phyloP scores from a whole-genome alignment of 2,329 filamentous ascomycete species.

The Drechmeria coniospora region DNA sequence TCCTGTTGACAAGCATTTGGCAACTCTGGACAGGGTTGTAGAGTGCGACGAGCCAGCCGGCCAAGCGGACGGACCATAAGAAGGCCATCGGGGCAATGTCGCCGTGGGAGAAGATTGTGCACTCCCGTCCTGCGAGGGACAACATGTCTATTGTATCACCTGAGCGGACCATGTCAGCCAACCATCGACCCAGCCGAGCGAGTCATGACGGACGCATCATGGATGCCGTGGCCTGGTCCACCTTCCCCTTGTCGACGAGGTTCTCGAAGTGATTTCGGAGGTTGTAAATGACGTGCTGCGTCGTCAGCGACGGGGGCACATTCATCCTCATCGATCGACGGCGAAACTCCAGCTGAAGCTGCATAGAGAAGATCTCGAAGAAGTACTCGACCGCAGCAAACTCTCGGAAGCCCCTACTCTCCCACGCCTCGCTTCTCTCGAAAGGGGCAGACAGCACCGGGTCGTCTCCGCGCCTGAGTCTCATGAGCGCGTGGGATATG shows the following conservation, averaged over 20 bases:
- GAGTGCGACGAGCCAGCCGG: conserved; percentile 4
- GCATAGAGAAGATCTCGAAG: conserved; percentile 12
- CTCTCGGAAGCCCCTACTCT: background rate
- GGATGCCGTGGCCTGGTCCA: conserved; percentile 7
- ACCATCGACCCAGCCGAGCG: too few species aligned
- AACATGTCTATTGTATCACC: conserved; percentile 13
- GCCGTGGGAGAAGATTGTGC: conserved; percentile 5
- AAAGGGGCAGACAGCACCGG: background rate
- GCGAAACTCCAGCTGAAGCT: conserved; percentile 10
- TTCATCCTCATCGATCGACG: conserved; percentile 2
- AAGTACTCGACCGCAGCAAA: conserved; percentile 8
- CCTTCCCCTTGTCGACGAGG: conserved; percentile 7
- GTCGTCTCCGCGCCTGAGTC: conserved; percentile 5
- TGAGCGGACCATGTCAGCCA: conserved; percentile 2
- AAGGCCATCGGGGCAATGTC: conserved; percentile 8
- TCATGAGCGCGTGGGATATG: conserved; percentile 6
- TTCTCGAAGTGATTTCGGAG: conserved; percentile 13
- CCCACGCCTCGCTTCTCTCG: background rate
- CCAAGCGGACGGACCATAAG: conserved; percentile 6
- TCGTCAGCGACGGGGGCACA: conserved; percentile 6
- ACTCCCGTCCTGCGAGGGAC: conserved; percentile 7
- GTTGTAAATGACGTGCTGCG: conserved; percentile 12
- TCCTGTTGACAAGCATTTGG: conserved; percentile 5
- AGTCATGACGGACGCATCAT: conserved; percentile 9
- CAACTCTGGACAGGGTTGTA: conserved; percentile 8